Base-by-base conservation (phyloP, 352 stramenopile species). In the Phytophthora constricta region DNA sequence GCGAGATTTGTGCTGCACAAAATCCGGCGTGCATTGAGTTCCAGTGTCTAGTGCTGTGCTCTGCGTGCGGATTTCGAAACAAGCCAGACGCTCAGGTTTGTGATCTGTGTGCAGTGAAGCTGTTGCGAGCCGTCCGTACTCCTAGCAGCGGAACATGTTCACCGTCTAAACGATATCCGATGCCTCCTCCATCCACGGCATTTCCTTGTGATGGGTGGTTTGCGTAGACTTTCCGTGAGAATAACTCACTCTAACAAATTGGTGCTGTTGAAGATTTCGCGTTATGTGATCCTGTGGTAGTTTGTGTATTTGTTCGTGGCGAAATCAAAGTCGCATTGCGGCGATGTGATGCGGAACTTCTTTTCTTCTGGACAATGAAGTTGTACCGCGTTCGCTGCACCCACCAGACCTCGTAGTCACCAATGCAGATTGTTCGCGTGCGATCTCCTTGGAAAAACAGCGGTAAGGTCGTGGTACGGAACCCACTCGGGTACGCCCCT, bases 381-480 rank as follows among this genome's bases (percentile, higher is more conserved):
- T 91, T 92, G 58, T 88, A 92, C 7, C 77, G 72, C 49, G 85
- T 95, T 55, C 89, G 87, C 51, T 90, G 77, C 7, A 95, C 89
- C 89, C 89, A 96, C 88, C 89, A 96, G 54, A 96, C 85, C 55
- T 95, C 87, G 62, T 95, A 95, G 58, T 77, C 72, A 4, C 87
- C 86, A 20, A 70, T 71, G 58, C 87, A 95, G 53, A 95, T 76
- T 8, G 82, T 93, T 10, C 82, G 78, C 4, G 50, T 73, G 14
- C 62, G 67, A 51, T 95, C 83, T 1, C 88, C 89, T 42, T 69
- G 60, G 58, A 86, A 93, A 53, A 93, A 88, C 2, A 96, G 62
- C 17, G 83, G 85, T 43, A 95, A 39, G 0, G 85, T 92, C 27
- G 85, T 95, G 16, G 82, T 91, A 25, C 86, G 80, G 53, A 93